Percentiles rank a stretch among this genome's conserved stretches.
Conservation (phyloP, 2,329 filamentous ascomycete genomes). For the Chalaropsis ovoidea region DNA sequence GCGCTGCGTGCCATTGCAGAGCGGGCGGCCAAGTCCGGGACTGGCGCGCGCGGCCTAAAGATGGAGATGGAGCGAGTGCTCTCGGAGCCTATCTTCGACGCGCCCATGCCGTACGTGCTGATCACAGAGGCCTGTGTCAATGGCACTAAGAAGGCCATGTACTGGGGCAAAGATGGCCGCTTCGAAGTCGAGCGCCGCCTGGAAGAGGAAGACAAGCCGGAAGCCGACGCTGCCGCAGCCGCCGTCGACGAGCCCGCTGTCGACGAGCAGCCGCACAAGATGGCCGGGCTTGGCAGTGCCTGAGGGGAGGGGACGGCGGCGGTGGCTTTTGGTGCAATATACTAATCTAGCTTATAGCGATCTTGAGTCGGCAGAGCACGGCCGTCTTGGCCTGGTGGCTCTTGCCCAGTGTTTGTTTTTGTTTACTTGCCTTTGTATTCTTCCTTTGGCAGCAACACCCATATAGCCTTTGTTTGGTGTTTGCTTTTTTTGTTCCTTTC, state of each 20-base stretch:
- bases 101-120: constrained; percentile 64
- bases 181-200: constrained; percentile 59
- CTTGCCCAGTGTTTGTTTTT: neutral
- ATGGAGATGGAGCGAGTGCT: constrained; percentile 73
- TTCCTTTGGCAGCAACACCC: neutral
- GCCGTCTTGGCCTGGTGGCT: neutral
- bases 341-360: neutral
- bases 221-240: constrained; percentile 8
- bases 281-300: constrained; percentile 42
- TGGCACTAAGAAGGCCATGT: constrained; percentile 49
- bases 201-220: constrained; percentile 48
- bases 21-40: constrained; percentile 49
- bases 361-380: neutral
- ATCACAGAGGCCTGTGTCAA: constrained; percentile 60
- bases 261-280: constrained; percentile 34
- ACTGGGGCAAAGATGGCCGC: constrained; percentile 60
- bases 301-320: constrained; percentile 28
- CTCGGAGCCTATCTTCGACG: constrained; percentile 72
- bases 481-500: neutral
- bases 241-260: constrained; percentile 18
- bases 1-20: constrained; percentile 74
- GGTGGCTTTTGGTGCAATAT: neutral
- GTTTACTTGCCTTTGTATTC: neutral
- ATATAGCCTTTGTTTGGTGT: neutral
- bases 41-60: constrained; percentile 68